Conservation (phyloP, 139 green algal species). For the Spirogloea muscicola region DNA sequence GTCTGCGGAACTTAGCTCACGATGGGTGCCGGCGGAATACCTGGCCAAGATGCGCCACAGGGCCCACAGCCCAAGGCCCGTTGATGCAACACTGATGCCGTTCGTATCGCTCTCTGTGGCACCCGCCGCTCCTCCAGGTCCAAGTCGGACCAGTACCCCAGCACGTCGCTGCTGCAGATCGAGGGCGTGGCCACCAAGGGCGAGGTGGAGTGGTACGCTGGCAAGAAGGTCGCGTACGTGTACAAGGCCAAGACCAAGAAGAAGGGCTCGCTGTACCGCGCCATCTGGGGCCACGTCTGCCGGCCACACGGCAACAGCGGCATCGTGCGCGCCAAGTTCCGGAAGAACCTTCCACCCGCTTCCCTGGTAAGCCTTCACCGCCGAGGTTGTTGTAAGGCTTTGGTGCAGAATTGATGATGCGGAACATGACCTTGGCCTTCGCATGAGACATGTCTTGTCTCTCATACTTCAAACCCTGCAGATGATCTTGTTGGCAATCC, state of each 20-base stretch:
- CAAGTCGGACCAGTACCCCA: slow-evolving; percentile 48
- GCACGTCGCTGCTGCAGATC: slow-evolving; percentile 77
- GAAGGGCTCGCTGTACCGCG: slow-evolving; percentile 84
- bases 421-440: too few species aligned
- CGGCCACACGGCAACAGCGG: slow-evolving; percentile 85
- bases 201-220: slow-evolving; percentile 93
- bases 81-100: not conserved
- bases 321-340: slow-evolving; percentile 90
- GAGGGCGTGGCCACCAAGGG: slow-evolving; percentile 79
- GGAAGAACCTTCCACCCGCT: slow-evolving; percentile 87
- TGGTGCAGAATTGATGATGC: too few species aligned
- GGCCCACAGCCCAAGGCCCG: too few species aligned
- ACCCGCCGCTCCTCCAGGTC: too few species aligned
- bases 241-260: slow-evolving; percentile 99
- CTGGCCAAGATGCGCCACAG: too few species aligned
- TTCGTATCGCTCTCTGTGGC: too few species aligned
- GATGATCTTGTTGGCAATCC: too few species aligned
- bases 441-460: too few species aligned
- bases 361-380: slow-evolving; percentile 21
- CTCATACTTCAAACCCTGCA: too few species aligned
- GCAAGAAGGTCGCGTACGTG: slow-evolving; percentile 96
- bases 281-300: slow-evolving; percentile 88
- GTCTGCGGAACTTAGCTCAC: too few species aligned
- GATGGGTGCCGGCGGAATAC: too few species aligned
- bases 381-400: too few species aligned